Base-by-base conservation (phyloP, 2,329 filamentous ascomycete species). In the Xylaria sp. region DNA sequence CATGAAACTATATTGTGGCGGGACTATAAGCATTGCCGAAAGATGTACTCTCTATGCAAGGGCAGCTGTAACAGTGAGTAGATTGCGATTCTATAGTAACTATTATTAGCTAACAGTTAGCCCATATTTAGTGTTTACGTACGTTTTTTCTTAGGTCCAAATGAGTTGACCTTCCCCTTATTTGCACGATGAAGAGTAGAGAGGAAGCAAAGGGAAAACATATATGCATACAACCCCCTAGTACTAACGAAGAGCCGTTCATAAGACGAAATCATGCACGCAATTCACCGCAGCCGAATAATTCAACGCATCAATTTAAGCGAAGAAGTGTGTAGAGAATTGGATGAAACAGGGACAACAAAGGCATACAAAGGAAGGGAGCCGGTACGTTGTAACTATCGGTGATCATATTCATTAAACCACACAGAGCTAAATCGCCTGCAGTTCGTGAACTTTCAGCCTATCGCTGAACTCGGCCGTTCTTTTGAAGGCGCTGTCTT, bases 251-350 rank as follows among this genome's bases (percentile, higher is more conserved):
- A n/a, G 7, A 15, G 23, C 11, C 27, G 17, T 17, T 2, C 33
- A 1, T 27, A 35, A 58, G 54, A 58, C 9, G 54, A 58, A 15
- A 11, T 58, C 3, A 52, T 52, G 46, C 54, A 58, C 29, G 35
- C 33, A 5, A 40, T 53, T 4, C 19, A 13, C 7, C 27, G 6
- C 4, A 21, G 6, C 10, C 33, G 49, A 17, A 3, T 53, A 11
- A 3, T 13, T 0, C 3, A 1, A 2, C 8, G 4, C 1, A 15
- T 21, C 7, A 48, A 48, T 5, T 2, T 48, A 8, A 48, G 46
- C 17, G n/a, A 6, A 15, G 46, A 23, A 19, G n/a, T 48, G 11
- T 7, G 10, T 1, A n/a, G 2, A 6, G 21, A 44, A 27, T 4
- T 44, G n/a, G n/a, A 44, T 8, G 13, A 27, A 4, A 21, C 17